Base-by-base conservation (phyloP, 73 alveolate species). In the Paramecium primaurelia region DNA sequence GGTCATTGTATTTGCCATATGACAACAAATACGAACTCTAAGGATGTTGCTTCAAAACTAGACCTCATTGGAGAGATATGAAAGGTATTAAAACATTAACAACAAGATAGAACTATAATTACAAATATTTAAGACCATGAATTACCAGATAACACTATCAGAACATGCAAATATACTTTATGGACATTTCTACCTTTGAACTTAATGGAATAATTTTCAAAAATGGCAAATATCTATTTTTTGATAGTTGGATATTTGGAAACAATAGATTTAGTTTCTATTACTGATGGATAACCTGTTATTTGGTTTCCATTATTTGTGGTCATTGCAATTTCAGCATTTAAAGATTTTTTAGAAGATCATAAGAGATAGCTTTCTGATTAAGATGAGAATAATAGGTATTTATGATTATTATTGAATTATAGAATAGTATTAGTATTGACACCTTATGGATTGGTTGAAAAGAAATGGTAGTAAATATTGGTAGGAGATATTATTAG, bases 161-260 rank as follows among this genome's bases (percentile, higher is more conserved):
- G 93, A 25, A 98, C 99, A 11, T 95, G 98, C 22, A 98, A 95
- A 92, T 98, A 97, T 94, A 89, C 96, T 30, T 49, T 95, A 34
- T 36, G 87, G 64, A 73, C 96, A 30, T 98, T 98, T 93, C 73
- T 98, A 0, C 99, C 99, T 18, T 93, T 93, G 93, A 96, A 95
- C 73, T 83, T 97, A 59, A 93, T 95, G 47, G 93, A 86, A 30
- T 95, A 97, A 83, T 97, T 97, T 87, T 92, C 95, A 25, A 96
- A 95, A 51, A 40, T 96, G 93, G 98, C 98, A 6, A 97, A 97
- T 92, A 85, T 93, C 73, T 97, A 97, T 88, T 97, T 97, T 92
- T 89, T 97, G 26, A 51, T 92, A 60, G 92, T 93, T 8, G 98
- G 95, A 89, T 94, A 94, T 47, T 92, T 96, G 32, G 96, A 93